Base-by-base conservation (phyloP, 352 stramenopile species). In the Nothophytophthora sp. region DNA sequence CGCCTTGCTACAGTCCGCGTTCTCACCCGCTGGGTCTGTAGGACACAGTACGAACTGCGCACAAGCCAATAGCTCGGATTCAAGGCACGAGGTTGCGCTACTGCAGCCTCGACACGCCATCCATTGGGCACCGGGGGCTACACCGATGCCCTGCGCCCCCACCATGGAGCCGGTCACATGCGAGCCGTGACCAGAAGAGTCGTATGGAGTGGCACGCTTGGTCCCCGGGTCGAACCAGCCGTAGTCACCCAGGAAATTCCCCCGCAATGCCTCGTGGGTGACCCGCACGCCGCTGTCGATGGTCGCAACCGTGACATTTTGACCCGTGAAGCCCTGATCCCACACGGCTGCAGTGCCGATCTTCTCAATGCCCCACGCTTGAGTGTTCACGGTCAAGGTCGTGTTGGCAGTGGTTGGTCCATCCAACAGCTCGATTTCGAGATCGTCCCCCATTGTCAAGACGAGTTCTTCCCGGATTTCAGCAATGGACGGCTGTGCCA, bases 21-120 rank as follows among this genome's bases (percentile, higher is more conserved):
- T 70, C 9, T 28, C 53, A 16, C 73, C 70, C 6, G 49, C 53
- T 10, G 53, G 30, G 51, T 83, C 62, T 1, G 70, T 81, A 2
- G 73, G 76, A 33, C 76, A 87, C 29, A 77, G 18, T 22, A 87
- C 60, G 38, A 77, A 87, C 61, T 87, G 65, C 5, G 56, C 52
- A 40, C 70, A 85, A n/a, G 54, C 43, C n/a, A 87, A 33, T 10
- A 87, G 43, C 27, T 57, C 67, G 28, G 56, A 63, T 44, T 71
- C 53, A 15, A 53, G 36, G n/a, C 61, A 72, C 19, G 35, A 58
- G 9, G 34, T 56, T 35, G 39, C 45, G 29, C 37, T 60, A 5
- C 32, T 27, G 15, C 61, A 75, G 6, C 53, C 60, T 46, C 54
- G 42, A 35, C 60, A 71, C 15, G 65, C 45, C 28, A 70, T 66